These are phyloP conservation scores for Flammula alnicola DNA, from an alignment of 1,284 basidiomycete species.

Conservation along the genomic window DNA sequence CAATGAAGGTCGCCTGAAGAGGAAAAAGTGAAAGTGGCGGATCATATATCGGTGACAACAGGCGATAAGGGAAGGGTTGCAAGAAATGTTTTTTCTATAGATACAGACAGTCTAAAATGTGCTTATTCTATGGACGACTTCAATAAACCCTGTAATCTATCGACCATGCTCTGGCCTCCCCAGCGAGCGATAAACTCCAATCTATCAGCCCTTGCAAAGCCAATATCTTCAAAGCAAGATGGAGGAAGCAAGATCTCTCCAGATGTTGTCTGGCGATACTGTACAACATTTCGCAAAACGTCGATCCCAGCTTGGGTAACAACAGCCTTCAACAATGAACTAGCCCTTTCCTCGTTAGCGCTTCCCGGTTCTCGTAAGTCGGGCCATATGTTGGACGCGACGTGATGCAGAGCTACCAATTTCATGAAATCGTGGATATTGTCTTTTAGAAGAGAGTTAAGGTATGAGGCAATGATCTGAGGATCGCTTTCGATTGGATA, in stretches of 20 bases:
- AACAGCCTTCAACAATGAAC: conserved; percentile 56
- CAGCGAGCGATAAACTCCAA: conserved; percentile 17
- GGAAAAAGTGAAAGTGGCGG: no score
- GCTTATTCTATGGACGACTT: no score
- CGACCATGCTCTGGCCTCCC: conserved; percentile 19
- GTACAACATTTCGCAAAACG: conserved; percentile 55
- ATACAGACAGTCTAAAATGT: background rate
- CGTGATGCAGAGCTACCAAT: conserved; percentile 79
- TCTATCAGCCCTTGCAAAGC: conserved; percentile 12
- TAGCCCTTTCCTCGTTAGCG: conserved; percentile 45
- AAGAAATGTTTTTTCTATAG: no score
- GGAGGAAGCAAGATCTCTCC: conserved; percentile 35
- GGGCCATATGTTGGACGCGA: conserved; percentile 78
- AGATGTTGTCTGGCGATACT: conserved; percentile 44
- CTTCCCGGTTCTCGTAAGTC: conserved; percentile 45
- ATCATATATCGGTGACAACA: no score
- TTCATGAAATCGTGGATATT: conserved; percentile 66
- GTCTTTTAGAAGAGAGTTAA: conserved; percentile 53
- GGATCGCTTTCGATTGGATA: conserved; percentile 73
- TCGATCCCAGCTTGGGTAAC: conserved; percentile 52
- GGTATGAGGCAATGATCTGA: conserved; percentile 68
- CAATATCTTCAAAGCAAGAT: conserved; percentile 34
- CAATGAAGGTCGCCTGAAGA: no score
- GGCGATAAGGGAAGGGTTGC: no score
- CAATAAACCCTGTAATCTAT: conserved; percentile 23